phyloP scores from a whole-genome alignment of 768 basidiomycete genomes.

The Amanita pallidorosea region DNA sequence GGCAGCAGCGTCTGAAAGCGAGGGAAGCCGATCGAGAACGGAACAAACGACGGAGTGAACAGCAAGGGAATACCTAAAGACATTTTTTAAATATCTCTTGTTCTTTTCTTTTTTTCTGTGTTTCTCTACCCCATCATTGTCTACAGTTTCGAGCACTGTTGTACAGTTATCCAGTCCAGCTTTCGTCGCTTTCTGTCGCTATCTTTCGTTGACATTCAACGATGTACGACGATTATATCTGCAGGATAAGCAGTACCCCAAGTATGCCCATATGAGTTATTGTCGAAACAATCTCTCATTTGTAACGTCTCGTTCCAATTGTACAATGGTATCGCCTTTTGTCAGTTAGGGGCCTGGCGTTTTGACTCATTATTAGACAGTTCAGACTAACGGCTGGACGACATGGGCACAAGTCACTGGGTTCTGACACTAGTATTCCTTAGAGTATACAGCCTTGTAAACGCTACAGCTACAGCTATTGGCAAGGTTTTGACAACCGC shows the following conservation, averaged over 20 bases:
- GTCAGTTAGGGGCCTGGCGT: too few relatives aligned
- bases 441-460: too few relatives aligned
- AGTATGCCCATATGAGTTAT: not conserved
- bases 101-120: not conserved
- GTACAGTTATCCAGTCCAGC: not conserved
- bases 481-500: too few relatives aligned
- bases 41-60: slow-evolving; percentile 9
- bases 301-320: too few relatives aligned
- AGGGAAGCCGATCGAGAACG: slow-evolving; percentile 23
- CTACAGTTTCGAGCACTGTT: slow-evolving; percentile 1
- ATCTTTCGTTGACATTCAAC: slow-evolving; percentile 1
- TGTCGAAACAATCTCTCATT: too few relatives aligned
- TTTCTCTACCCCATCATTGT: slow-evolving; percentile 2
- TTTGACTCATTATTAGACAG: too few relatives aligned
- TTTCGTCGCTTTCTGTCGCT: slow-evolving; percentile 3
- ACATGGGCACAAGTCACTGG: too few relatives aligned
- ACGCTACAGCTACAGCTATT: too few relatives aligned
- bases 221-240: not conserved
- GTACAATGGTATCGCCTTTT: too few relatives aligned
- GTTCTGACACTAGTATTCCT: too few relatives aligned
- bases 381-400: too few relatives aligned
- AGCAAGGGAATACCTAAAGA: slow-evolving; percentile 1
- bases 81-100: not conserved
- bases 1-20: slow-evolving; percentile 33
- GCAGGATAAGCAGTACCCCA: not conserved